Evolutionary conservation across 495 filamentous ascomycete genomes (phyloP), one percentile per base, ranked within the genome.

Genomic region (Ascodesmis nigricans): DNA sequence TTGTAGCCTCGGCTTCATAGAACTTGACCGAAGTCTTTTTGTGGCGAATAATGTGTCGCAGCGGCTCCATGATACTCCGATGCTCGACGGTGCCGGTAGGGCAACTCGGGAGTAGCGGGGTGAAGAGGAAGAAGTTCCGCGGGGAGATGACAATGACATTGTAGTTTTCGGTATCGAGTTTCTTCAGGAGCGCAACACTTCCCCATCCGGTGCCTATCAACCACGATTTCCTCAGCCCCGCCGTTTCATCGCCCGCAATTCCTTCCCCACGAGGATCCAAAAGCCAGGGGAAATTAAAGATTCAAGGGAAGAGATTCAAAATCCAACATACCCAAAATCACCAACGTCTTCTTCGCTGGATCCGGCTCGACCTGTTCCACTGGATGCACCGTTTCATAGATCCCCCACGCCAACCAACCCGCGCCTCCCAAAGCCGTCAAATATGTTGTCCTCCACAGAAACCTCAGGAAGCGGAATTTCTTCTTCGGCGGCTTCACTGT

Each of bases 121-220:
- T 99, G 67, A 95, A 99, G 38, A 99, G 75, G 73, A 99, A 99
- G 68, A 87, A 99, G 60, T 95, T 95, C 46, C 87, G 79, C 36
- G 87, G 87, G 26, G 84, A 93, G 55, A 81, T 75, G 45, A 97
- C 78, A 57, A 92, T 57, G 53, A 97, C 87, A 59, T 95, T 95
- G 67, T 92, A 97, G 66, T 93, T 90, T 49, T 84, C 74, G 29
- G 87, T 91, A 54, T 97, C 90, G 49, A 97, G 71, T 52, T 84
- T 91, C 71, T 99, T 99, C 42, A 99, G 68, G 24, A 99, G 73
- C 37, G 83, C 87, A 40, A 99, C 79, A 9, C 83, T 73, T 38
- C 90, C 87, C 87, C 87, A 99, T 47, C 87, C 87, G 45, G 82
- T 90, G 44, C 83, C 49, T 52, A 36, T 23, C n/a, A n/a, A n/a